Conservation (phyloP, 1,284 basidiomycete species). For the Microbotryum silenes-acaulis region DNA sequence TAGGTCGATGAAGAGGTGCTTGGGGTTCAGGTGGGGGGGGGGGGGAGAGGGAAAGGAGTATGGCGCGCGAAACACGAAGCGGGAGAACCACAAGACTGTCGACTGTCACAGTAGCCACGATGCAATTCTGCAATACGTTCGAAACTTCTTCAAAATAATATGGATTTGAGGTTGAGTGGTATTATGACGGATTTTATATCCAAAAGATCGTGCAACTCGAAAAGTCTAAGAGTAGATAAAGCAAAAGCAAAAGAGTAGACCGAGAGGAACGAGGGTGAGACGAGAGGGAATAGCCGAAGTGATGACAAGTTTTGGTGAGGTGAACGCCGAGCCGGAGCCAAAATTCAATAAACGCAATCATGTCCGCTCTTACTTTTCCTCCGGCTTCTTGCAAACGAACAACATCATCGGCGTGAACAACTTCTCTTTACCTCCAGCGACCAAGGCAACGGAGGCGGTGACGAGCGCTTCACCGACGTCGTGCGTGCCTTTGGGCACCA, state of each 20-base stretch:
- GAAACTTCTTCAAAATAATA: too few relatives aligned
- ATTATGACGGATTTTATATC: background rate
- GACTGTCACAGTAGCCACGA: too few relatives aligned
- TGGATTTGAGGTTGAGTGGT: too few relatives aligned
- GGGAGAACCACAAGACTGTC: too few relatives aligned
- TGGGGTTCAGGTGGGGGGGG: too few relatives aligned
- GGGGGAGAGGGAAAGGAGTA: too few relatives aligned
- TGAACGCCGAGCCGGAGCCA: too few relatives aligned
- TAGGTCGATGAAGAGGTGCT: too few relatives aligned
- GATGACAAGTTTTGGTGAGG: background rate
- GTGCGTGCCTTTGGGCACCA: constrained; percentile 88
- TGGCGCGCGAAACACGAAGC: too few relatives aligned
- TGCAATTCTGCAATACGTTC: too few relatives aligned
- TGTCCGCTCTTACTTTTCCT: background rate
- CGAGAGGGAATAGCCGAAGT: background rate
- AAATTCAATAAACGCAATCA: too few relatives aligned
- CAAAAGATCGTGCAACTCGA: background rate
- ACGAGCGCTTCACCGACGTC: constrained; percentile 86
- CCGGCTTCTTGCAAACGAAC: constrained; percentile 17
- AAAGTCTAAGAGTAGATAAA: background rate
- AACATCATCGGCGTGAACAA: constrained; percentile 25
- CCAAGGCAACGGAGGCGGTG: constrained; percentile 49
- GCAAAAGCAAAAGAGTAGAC: background rate
- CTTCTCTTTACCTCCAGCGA: constrained; percentile 11
- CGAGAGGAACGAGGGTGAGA: background rate